phyloP scores from a whole-genome alignment of 768 basidiomycete species.

The Favolaschia claudopus region DNA sequence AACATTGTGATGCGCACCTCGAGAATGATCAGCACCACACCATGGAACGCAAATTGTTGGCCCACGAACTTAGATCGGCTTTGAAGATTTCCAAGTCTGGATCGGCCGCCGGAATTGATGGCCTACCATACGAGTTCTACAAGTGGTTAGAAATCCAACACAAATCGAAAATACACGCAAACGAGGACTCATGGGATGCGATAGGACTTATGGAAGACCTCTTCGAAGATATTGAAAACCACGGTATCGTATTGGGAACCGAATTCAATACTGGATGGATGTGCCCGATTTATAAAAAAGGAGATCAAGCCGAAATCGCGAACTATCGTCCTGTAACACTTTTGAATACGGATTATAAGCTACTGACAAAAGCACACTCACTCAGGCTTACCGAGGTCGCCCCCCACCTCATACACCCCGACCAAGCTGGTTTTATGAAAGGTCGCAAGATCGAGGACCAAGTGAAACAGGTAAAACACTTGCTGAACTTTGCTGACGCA shows the following conservation, averaged over 20 bases:
- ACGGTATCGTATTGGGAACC: background rate
- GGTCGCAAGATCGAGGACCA: background rate
- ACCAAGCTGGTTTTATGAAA: background rate
- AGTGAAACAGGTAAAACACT: conserved; percentile 36
- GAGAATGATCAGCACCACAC: too few relatives aligned
- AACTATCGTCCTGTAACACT: background rate
- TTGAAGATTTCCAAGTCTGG: too few relatives aligned
- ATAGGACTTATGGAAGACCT: background rate
- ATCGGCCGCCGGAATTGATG: too few relatives aligned
- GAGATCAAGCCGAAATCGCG: background rate
- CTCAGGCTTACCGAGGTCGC: background rate
- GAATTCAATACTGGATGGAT: background rate
- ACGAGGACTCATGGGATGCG: too few relatives aligned
- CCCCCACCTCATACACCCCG: background rate
- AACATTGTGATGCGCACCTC: too few relatives aligned
- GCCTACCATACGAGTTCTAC: too few relatives aligned
- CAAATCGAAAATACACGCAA: too few relatives aligned
- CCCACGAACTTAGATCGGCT: too few relatives aligned
- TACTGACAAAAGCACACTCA: background rate
- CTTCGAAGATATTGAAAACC: background rate
- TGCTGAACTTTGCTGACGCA: conserved; percentile 22
- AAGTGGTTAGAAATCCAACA: too few relatives aligned
- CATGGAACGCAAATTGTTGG: too few relatives aligned
- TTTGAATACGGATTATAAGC: too few relatives aligned
- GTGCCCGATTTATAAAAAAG: background rate